phyloP scores from a whole-genome alignment of 805 yeast genomes.

The Tetrapisispora taiwanensis region DNA sequence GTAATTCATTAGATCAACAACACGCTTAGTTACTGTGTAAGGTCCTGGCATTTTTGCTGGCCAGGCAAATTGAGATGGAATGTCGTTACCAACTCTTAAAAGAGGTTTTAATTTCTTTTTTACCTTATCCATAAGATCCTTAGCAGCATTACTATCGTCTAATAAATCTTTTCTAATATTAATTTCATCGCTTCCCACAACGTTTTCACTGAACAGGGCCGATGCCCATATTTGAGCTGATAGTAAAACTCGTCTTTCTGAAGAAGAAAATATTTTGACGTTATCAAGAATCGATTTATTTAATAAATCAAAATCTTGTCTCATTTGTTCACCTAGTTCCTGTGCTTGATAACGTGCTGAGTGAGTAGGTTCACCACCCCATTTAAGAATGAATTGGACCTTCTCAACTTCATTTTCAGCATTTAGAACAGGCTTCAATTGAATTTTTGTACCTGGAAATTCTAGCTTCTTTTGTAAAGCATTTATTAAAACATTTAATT shows the following conservation, averaged over 20 bases:
- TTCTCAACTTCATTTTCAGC: constrained; percentile 71
- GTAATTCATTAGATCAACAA: constrained; percentile 89
- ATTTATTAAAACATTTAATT: constrained; percentile 61
- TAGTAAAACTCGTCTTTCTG: constrained; percentile 89
- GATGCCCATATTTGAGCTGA: constrained; percentile 83
- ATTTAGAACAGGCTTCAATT: constrained; percentile 77
- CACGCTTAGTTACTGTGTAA: constrained; percentile 83
- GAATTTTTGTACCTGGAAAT: constrained; percentile 94
- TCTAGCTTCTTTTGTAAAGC: constrained; percentile 83
- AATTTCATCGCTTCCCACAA: constrained; percentile 66
- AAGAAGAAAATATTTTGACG: constrained; percentile 78
- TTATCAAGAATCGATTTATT: constrained; percentile 78
- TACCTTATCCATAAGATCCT: constrained; percentile 94
- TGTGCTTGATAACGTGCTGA: constrained; percentile 90
- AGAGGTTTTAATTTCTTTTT: constrained; percentile 92
- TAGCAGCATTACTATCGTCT: constrained; percentile 97
- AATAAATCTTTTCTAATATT: constrained; percentile 79
- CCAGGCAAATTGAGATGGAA: constrained; percentile 98
- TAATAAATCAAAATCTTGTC: constrained; percentile 81
- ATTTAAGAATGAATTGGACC: constrained; percentile 88
- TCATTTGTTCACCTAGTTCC: constrained; percentile 90
- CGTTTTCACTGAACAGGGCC: constrained; percentile 63
- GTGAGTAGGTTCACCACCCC: constrained; percentile 99
- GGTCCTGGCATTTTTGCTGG: constrained; percentile 98
- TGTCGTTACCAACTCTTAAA: constrained; percentile 89